Evolutionary conservation across 495 filamentous ascomycete genomes (phyloP).

Genomic region (Penicillium turbatum): DNA sequence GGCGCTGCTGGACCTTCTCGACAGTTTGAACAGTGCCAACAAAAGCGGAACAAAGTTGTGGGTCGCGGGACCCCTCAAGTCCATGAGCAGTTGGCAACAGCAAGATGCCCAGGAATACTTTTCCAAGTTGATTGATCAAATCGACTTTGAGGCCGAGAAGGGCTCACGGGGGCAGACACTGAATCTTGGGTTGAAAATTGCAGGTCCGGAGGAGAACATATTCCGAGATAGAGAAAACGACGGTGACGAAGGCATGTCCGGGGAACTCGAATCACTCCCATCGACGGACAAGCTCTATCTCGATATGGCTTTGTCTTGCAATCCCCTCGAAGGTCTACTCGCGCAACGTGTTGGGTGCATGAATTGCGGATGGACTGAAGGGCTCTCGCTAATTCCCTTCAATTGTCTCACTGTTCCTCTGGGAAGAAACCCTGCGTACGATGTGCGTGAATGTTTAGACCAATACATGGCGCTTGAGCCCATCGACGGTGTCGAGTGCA

Average conservation of each 20-base stretch:
- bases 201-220: conserved; percentile 38
- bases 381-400: conserved; percentile 83
- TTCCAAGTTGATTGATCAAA: conserved; percentile 78
- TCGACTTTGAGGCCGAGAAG: conserved; percentile 70
- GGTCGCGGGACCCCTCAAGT: conserved; percentile 73
- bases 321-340: conserved; percentile 81
- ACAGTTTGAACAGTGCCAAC: conserved; percentile 57
- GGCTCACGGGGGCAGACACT: conserved; percentile 40
- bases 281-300: conserved; percentile 2
- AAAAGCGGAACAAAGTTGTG: conserved; percentile 71
- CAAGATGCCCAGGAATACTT: conserved; percentile 99
- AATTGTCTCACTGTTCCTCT: conserved; percentile 88
- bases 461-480: conserved; percentile 79
- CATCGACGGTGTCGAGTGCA: conserved; percentile 85
- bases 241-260: neutral
- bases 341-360: conserved; percentile 90
- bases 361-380: conserved; percentile 79
- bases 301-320: conserved; percentile 33
- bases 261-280: neutral
- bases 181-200: conserved; percentile 42
- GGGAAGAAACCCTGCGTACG: conserved; percentile 50
- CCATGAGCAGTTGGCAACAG: conserved; percentile 89
- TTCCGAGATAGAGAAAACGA: conserved; percentile 18
- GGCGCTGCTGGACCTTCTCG: conserved; percentile 61
- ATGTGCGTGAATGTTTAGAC: conserved; percentile 73